Evolutionary conservation across 1,284 basidiomycete species (phyloP).

Genomic region (Trichosporon sp.): DNA sequence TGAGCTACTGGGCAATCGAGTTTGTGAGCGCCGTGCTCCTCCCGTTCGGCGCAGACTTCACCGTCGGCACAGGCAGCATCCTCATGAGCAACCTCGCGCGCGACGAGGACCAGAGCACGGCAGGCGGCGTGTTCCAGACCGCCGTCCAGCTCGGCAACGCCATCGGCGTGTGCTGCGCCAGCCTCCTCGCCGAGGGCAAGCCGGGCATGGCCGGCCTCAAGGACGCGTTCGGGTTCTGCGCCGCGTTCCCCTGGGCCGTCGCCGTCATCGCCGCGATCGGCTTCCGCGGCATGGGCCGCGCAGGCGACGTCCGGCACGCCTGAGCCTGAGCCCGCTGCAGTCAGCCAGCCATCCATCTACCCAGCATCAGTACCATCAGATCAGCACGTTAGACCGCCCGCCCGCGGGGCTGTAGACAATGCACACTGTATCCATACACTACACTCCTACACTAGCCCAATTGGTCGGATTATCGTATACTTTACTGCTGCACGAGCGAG

Average conservation of each 20-base stretch:
- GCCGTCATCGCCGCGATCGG: slow-evolving; percentile 13
- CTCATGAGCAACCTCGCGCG: slow-evolving; percentile 35
- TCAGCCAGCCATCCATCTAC: too few species aligned
- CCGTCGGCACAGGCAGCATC: slow-evolving; percentile 32
- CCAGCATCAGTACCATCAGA: too few species aligned
- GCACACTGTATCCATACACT: background rate
- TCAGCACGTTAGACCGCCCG: background rate
- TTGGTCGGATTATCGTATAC: too few species aligned
- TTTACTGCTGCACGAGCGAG: background rate
- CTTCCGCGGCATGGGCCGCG: slow-evolving; percentile 16
- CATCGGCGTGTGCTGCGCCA: slow-evolving; percentile 29
- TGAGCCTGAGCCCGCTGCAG: background rate
- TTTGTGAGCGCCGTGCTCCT: slow-evolving; percentile 32
- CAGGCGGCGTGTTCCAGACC: slow-evolving; percentile 36
- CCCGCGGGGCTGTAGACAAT: background rate
- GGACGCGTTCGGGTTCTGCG: slow-evolving; percentile 27
- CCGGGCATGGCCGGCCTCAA: slow-evolving; percentile 22
- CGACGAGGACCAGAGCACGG: slow-evolving; percentile 35
- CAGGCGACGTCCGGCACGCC: background rate
- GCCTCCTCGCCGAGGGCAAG: slow-evolving; percentile 18
- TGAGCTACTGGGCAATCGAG: slow-evolving; percentile 36
- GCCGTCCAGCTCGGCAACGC: slow-evolving; percentile 26
- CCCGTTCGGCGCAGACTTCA: slow-evolving; percentile 36
- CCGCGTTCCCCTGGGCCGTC: slow-evolving; percentile 22
- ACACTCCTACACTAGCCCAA: too few species aligned